phyloP scores from a whole-genome alignment of 2,329 filamentous ascomycete genomes.

The Aureobasidium zeae region DNA sequence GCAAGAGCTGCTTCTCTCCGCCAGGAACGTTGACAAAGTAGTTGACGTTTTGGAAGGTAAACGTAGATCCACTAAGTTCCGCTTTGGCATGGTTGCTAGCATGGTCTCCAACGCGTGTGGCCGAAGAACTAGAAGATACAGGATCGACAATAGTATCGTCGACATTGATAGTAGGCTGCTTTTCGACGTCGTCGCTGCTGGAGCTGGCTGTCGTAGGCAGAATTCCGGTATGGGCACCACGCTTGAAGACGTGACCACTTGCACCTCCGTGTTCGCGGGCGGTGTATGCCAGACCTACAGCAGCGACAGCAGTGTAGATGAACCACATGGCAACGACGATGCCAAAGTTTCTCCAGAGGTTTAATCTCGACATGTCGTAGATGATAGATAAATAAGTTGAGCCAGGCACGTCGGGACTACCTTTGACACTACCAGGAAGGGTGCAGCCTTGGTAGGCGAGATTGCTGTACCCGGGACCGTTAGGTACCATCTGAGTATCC shows the following conservation, averaged over 20 bases:
- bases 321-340: conserved; percentile 43
- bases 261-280: conserved; percentile 13
- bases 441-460: conserved; percentile 50
- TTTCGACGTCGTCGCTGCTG: conserved; percentile 8
- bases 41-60: conserved; percentile 45
- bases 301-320: conserved; percentile 22
- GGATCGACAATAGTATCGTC: not conserved
- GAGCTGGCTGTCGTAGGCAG: not conserved
- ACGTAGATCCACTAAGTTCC: not conserved
- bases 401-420: conserved; percentile 45
- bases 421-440: conserved; percentile 47
- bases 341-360: conserved; percentile 53
- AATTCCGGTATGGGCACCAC: not conserved
- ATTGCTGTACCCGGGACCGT: conserved; percentile 27
- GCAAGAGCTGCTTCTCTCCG: conserved; percentile 42
- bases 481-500: conserved; percentile 39
- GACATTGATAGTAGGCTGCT: conserved; percentile 11
- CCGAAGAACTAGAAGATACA: conserved; percentile 1
- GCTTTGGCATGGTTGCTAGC: not conserved
- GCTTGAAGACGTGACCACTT: conserved; percentile 16
- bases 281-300: conserved; percentile 10
- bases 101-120: conserved; percentile 1
- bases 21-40: conserved; percentile 47
- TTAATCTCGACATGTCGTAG: conserved; percentile 48
- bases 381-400: conserved; percentile 44